Evolutionary conservation across 805 yeast genomes (phyloP).

Genomic region (Yarrowia divulgata): DNA sequence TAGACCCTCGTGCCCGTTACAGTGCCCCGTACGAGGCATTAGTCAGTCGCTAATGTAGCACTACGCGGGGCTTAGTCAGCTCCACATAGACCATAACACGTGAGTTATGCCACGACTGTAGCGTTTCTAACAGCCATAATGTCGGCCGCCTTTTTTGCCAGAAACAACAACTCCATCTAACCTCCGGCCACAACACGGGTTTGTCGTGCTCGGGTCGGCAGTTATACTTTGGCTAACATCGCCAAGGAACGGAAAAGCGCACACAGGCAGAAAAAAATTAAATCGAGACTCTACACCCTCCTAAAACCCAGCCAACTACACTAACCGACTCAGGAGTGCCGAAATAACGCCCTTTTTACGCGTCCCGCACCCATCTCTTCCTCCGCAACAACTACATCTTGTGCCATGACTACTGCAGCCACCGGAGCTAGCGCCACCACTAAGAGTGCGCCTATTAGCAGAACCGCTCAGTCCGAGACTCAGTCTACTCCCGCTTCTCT

Average conservation of each 20-base stretch:
- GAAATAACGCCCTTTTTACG: neutral
- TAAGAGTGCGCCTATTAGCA: constrained; percentile 28
- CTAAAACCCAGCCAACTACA: neutral
- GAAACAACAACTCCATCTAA: neutral
- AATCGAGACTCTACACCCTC: neutral
- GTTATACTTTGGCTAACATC: constrained; percentile 34
- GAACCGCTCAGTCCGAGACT: neutral
- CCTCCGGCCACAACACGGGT: constrained; percentile 1
- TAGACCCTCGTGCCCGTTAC: neutral
- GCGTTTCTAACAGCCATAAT: neutral
- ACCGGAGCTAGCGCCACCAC: constrained; percentile 30
- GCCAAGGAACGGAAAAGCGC: constrained; percentile 23
- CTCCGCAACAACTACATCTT: neutral
- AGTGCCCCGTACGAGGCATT: neutral
- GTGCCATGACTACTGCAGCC: constrained; percentile 25
- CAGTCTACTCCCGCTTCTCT: neutral
- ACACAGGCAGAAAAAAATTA: constrained; percentile 6
- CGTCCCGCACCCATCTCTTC: neutral
- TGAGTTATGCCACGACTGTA: neutral
- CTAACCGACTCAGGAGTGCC: neutral
- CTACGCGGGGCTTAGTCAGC: neutral
- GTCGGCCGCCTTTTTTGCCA: neutral
- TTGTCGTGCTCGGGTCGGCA: constrained; percentile 28
- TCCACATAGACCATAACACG: neutral
- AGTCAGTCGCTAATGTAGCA: constrained; percentile 9